Percentiles rank a stretch among this genome's conserved stretches.
These are phyloP conservation scores for Pichia sp. DNA, from an alignment of 1,139 yeast genomes.

Conservation along the genomic window DNA sequence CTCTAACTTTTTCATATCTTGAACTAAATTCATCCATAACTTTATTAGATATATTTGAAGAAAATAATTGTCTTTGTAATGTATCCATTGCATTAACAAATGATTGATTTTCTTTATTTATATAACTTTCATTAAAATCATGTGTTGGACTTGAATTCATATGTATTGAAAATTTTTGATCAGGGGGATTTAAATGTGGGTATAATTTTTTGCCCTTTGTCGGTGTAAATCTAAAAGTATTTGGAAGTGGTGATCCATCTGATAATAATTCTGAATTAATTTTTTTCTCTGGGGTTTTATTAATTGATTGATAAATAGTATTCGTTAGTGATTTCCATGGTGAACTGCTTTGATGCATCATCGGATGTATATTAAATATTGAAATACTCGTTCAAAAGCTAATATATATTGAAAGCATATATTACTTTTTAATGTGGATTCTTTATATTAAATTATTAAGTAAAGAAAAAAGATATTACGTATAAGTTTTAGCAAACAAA, in stretches of 20 bases:
- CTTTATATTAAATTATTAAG: too few relatives aligned
- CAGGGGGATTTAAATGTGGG: slow-evolving; percentile 19
- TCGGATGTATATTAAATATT: neutral
- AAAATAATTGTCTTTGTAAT: slow-evolving; percentile 25
- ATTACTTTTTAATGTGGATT: too few relatives aligned
- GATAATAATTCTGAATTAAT: neutral
- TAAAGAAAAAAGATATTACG: too few relatives aligned
- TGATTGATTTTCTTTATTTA: slow-evolving; percentile 24
- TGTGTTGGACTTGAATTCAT: slow-evolving; percentile 15
- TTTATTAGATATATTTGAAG: slow-evolving; percentile 28
- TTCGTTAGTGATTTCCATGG: slow-evolving; percentile 8
- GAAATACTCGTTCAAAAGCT: neutral
- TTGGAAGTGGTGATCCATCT: slow-evolving; percentile 18
- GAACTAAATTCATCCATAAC: slow-evolving; percentile 29
- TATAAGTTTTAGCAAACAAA: too few relatives aligned
- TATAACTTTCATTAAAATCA: slow-evolving; percentile 24
- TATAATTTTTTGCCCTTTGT: slow-evolving; percentile 24
- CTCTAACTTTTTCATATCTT: slow-evolving; percentile 26
- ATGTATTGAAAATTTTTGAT: neutral
- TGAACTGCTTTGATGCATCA: slow-evolving; percentile 4
- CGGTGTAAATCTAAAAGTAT: slow-evolving; percentile 26
- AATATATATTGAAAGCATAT: too few relatives aligned
- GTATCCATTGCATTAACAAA: slow-evolving; percentile 27
- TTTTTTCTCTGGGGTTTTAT: slow-evolving; percentile 3
- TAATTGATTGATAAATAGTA: slow-evolving; percentile 2